A percentile compares a stretch with the other conserved stretches of the same genome.
phyloP scores from a whole-genome alignment of 2,329 filamentous ascomycete species.

The Pyrenochaeta sp. region DNA sequence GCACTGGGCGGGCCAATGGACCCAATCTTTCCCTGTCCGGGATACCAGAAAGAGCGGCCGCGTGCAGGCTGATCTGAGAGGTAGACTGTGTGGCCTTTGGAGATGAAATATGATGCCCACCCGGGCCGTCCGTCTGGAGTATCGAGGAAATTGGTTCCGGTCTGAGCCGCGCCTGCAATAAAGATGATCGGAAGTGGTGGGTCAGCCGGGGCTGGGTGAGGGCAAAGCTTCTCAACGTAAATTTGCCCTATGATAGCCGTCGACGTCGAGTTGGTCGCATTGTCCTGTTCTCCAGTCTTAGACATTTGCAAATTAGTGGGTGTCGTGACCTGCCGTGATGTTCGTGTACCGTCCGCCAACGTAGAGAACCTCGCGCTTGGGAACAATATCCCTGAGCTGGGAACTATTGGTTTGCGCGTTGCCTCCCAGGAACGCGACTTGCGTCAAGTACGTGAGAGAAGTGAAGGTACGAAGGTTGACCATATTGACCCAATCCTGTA shows the following conservation, averaged over 20 bases:
- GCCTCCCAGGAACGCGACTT: slow-evolving; percentile 9
- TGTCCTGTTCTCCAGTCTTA: slow-evolving; percentile 7
- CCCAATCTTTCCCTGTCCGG: slow-evolving; percentile 31
- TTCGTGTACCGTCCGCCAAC: slow-evolving; percentile 22
- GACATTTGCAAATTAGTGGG: not conserved
- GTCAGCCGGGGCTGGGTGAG: not conserved
- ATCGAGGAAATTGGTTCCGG: slow-evolving; percentile 47
- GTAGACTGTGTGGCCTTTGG: slow-evolving; percentile 58
- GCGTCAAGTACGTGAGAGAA: slow-evolving; percentile 12
- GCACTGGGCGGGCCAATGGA: slow-evolving; percentile 18
- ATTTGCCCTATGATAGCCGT: slow-evolving; percentile 9
- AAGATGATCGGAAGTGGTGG: slow-evolving; percentile 35
- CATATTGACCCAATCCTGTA: slow-evolving; percentile 8
- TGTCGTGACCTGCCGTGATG: slow-evolving; percentile 12
- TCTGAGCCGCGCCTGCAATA: slow-evolving; percentile 38
- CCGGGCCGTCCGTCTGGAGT: slow-evolving; percentile 60
- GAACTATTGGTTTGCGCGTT: slow-evolving; percentile 16
- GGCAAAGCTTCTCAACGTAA: slow-evolving; percentile 33
- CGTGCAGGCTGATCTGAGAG: slow-evolving; percentile 58
- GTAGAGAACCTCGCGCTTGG: slow-evolving; percentile 25
- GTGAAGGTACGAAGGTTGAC: slow-evolving; percentile 15
- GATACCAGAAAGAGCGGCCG: slow-evolving; percentile 56
- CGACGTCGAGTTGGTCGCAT: slow-evolving; percentile 8
- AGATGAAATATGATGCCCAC: slow-evolving; percentile 60
- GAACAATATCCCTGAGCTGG: slow-evolving; percentile 13